phyloP scores from a whole-genome alignment of 1,284 basidiomycete species.

The Trichosporon inkin region DNA sequence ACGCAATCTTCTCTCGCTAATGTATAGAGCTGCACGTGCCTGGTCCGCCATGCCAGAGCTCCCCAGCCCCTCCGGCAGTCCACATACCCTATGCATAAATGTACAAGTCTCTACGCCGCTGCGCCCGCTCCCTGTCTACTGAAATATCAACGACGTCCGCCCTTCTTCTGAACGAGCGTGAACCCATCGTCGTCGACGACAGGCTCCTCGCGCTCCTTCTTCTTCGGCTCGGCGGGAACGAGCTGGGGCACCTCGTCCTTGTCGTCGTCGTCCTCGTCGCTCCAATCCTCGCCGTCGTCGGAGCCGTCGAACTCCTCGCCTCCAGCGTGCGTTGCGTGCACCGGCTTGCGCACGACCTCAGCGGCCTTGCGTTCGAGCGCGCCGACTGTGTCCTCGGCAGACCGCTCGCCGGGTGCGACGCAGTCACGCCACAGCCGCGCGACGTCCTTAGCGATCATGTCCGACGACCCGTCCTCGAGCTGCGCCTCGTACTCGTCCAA shows the following conservation, averaged over 20 bases:
- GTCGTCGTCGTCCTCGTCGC: slow-evolving; percentile 51
- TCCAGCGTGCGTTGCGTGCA: slow-evolving; percentile 29
- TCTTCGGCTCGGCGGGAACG: slow-evolving; percentile 45
- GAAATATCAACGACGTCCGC: slow-evolving; percentile 35
- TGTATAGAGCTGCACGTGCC: slow-evolving; percentile 2
- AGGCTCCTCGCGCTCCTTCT: slow-evolving; percentile 56
- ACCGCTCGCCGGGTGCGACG: slow-evolving; percentile 46
- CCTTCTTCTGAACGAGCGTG: slow-evolving; percentile 66
- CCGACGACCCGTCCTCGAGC: slow-evolving; percentile 74
- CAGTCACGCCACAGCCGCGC: slow-evolving; percentile 62
- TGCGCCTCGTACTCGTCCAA: slow-evolving; percentile 76
- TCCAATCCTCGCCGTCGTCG: slow-evolving; percentile 56
- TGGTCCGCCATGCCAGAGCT: not conserved
- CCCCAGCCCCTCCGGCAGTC: not conserved
- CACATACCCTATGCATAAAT: slow-evolving; percentile 7
- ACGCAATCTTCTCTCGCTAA: not conserved
- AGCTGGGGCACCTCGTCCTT: slow-evolving; percentile 59
- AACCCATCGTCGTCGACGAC: slow-evolving; percentile 85
- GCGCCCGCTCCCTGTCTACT: not conserved
- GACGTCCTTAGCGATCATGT: slow-evolving; percentile 65
- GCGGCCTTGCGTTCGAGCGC: slow-evolving; percentile 60
- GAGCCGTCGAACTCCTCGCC: slow-evolving; percentile 51
- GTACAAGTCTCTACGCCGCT: not conserved
- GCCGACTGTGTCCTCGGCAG: slow-evolving; percentile 59
- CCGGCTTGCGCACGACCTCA: slow-evolving; percentile 44